These are phyloP conservation scores for Apiotrichum domesticum DNA, from an alignment of 1,284 basidiomycete genomes.

Conservation along the genomic window DNA sequence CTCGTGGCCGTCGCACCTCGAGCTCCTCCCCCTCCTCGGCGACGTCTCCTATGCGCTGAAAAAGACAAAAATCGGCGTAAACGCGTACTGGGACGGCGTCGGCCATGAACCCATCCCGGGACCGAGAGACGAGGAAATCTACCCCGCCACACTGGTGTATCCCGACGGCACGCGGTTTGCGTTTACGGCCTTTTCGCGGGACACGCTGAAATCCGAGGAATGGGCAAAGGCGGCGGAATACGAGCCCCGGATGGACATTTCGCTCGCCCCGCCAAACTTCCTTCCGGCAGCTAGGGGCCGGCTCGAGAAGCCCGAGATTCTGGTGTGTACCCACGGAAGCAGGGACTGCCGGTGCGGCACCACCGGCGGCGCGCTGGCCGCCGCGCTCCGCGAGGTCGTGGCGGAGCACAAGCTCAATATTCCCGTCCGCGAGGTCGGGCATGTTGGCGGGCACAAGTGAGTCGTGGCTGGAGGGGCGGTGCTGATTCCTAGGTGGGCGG, in stretches of 20 bases:
- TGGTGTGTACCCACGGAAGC: conserved; percentile 65
- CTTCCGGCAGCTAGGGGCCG: neutral
- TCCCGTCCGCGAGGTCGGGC: conserved; percentile 61
- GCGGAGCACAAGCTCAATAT: conserved; percentile 16
- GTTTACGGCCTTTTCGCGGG: conserved; percentile 17
- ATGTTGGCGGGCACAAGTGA: conserved; percentile 79
- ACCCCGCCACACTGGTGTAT: conserved; percentile 30
- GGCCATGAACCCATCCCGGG: conserved; percentile 6
- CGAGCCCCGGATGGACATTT: conserved; percentile 3
- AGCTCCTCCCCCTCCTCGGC: conserved; percentile 31
- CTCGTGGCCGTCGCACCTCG: conserved; percentile 37
- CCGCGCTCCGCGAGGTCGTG: conserved; percentile 43
- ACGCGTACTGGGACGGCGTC: conserved; percentile 34
- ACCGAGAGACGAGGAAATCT: conserved; percentile 17
- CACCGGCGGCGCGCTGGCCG: conserved; percentile 51
- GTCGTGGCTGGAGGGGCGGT: conserved; percentile 23
- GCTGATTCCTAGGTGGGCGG: conserved; percentile 57
- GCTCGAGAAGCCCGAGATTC: conserved; percentile 52
- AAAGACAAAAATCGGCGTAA: conserved; percentile 22
- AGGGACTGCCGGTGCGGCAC: conserved; percentile 70
- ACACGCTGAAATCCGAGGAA: conserved; percentile 13
- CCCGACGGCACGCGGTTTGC: conserved; percentile 27
- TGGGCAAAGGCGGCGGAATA: conserved; percentile 12
- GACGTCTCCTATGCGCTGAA: conserved; percentile 18
- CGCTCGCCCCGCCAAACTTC: neutral